phyloP scores from a whole-genome alignment of 2,329 filamentous ascomycete genomes.

The Xylariaceae sp. region DNA sequence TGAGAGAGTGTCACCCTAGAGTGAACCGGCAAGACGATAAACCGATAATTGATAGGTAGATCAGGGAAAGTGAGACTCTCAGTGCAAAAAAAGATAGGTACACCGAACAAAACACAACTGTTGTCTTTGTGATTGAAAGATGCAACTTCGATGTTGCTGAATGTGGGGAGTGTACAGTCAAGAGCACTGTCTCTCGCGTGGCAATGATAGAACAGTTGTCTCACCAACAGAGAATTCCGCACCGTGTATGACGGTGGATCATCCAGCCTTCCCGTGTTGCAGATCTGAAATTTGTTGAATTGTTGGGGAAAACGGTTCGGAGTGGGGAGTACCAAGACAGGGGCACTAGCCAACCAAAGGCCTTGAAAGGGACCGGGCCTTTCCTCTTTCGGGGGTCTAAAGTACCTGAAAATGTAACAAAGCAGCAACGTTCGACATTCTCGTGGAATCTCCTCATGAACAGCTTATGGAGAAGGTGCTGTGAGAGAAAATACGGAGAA shows the following conservation, averaged over 20 bases:
- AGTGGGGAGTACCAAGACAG: constrained; percentile 23
- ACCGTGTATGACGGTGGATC: constrained; percentile 5
- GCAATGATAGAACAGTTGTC: no score
- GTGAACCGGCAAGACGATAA: no score
- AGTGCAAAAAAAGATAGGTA: no score
- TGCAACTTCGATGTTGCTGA: background rate
- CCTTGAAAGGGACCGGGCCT: constrained; percentile 12
- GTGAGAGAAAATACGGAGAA: no score
- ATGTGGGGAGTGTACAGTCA: background rate
- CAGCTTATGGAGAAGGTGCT: no score
- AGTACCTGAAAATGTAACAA: background rate
- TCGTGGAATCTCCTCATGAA: no score
- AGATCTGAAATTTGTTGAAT: constrained; percentile 33
- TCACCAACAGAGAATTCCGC: background rate
- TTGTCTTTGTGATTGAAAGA: background rate
- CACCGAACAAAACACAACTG: background rate
- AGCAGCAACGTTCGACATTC: no score
- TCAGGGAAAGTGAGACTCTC: no score
- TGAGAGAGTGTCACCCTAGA: no score
- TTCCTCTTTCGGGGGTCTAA: constrained; percentile 18
- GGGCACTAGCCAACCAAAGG: constrained; percentile 22
- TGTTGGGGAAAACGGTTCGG: constrained; percentile 30
- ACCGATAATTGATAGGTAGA: no score
- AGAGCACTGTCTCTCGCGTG: background rate
- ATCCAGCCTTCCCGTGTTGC: constrained; percentile 14